Evolutionary conservation across 441 rosid species (phyloP).

Genomic region (Euphorbia schlechtendalii): DNA sequence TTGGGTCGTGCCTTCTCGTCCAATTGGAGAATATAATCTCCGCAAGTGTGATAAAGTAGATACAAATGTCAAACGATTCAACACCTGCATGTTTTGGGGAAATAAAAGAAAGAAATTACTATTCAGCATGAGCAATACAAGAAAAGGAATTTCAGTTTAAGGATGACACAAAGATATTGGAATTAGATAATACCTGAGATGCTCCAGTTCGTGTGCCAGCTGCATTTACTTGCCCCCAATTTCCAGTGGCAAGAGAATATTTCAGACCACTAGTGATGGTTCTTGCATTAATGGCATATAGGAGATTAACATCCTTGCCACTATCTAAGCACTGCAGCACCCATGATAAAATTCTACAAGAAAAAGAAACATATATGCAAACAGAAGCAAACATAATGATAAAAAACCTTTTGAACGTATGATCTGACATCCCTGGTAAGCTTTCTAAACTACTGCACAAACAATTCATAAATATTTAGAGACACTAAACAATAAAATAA

Average conservation of each 20-base stretch:
- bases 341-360: conserved; percentile 3
- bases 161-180: not conserved
- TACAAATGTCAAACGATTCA: conserved; percentile 94
- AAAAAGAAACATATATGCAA: conserved; percentile 11
- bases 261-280: conserved; percentile 94
- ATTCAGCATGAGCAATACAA: not conserved
- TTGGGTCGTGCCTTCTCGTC: conserved; percentile 75
- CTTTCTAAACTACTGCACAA: conserved; percentile 86
- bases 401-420: conserved; percentile 86
- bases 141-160: too few relatives aligned
- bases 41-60: conserved; percentile 96
- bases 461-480: conserved; percentile 19
- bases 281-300: conserved; percentile 91
- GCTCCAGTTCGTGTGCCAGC: conserved; percentile 99
- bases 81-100: conserved; percentile 42
- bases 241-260: conserved; percentile 97
- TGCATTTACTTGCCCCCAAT: conserved; percentile 99
- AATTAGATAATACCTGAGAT: conserved; percentile 61
- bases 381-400: conserved; percentile 13
- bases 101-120: not conserved
- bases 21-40: conserved; percentile 97
- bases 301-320: conserved; percentile 95
- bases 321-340: conserved; percentile 75
- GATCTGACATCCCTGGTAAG: conserved; percentile 84
- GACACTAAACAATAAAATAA: conserved; percentile 4